Base-by-base conservation (phyloP, 2,329 filamentous ascomycete genomes). In the Trichoderma atroviride region DNA sequence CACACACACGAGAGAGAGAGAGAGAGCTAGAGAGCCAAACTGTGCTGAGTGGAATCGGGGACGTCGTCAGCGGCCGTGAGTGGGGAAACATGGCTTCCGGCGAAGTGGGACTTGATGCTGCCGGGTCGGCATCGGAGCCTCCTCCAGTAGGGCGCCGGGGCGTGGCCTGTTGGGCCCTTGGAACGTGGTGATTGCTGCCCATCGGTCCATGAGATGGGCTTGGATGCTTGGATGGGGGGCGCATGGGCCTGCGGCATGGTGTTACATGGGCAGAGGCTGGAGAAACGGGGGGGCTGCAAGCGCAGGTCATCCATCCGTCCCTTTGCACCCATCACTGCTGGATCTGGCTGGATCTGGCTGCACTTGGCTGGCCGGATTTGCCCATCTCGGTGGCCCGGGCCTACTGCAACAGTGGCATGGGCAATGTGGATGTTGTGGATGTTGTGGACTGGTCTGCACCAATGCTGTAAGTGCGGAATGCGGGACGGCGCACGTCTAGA, bases 101-200 rank as follows among this genome's bases (percentile, higher is more conserved):
- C 68, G 55, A 69, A 64, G 68, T 69, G 68, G 68, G 68, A 69
- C 68, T 55, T 55, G 59, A 59, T 65, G 43, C 33, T 53, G 40
- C 63, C 67, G 67, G 67, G 50, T 47, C 67, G 58, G 67, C 52
- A 22, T 62, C 59, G 50, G 67, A 37, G 24, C 33, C 10, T 19
- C 24, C 22, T 37, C 52, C 47, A 37, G 60, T 60, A 58, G 60
- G 68, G 68, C 50, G 27, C 61, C 68, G 68, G 59, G 22, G 35
- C 40, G 35, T n/a, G 43, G 60, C 35, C 16, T 22, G 37, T 60
- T 57, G 56, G 64, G 29, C 29, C 53, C 50, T 37, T 52, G 43
- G 16, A 53, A 24, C 22, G 55, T 56, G 52, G 60, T 60, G 53
- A 37, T 57, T 59, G 50, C 29, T 65, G 60, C 61, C 68, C 43